Conservation (phyloP, 164 flowering plant species). For the Chimonanthus salicifolius region DNA sequence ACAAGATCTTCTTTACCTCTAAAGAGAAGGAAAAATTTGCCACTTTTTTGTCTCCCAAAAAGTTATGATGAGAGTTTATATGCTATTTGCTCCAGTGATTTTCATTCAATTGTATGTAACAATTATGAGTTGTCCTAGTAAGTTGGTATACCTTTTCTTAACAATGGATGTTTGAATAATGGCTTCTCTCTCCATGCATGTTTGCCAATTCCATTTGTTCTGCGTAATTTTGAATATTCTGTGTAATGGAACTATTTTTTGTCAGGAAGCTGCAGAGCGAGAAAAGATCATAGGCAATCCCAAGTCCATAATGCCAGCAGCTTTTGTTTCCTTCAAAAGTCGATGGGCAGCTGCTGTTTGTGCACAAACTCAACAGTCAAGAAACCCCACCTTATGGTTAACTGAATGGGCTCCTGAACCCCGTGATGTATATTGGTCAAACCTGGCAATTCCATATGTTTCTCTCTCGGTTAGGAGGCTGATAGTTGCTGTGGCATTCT, state of each 20-base stretch:
- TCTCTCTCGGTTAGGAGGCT: slow-evolving; percentile 66
- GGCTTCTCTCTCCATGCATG: background rate
- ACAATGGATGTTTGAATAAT: background rate
- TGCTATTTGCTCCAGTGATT: background rate
- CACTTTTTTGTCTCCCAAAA: background rate
- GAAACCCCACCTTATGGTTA: slow-evolving; percentile 84
- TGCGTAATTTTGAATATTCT: background rate
- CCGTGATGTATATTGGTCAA: slow-evolving; percentile 81
- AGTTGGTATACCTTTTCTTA: background rate
- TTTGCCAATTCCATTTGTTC: background rate
- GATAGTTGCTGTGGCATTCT: slow-evolving; percentile 61
- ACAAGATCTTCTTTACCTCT: background rate
- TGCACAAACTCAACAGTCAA: slow-evolving; percentile 87
- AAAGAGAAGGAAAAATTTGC: background rate
- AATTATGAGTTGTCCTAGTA: background rate
- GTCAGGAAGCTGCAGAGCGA: slow-evolving; percentile 53
- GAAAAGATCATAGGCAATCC: slow-evolving; percentile 35
- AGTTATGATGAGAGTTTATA: background rate
- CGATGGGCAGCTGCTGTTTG: slow-evolving; percentile 96
- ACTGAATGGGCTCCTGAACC: slow-evolving; percentile 98
- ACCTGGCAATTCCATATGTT: slow-evolving; percentile 79
- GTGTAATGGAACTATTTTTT: background rate
- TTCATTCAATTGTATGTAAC: background rate
- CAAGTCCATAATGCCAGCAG: slow-evolving; percentile 72
- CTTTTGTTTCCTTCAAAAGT: slow-evolving; percentile 85